These are phyloP conservation scores for Neurospora sp. DNA, from an alignment of 495 filamentous ascomycete species.

Conservation along the genomic window DNA sequence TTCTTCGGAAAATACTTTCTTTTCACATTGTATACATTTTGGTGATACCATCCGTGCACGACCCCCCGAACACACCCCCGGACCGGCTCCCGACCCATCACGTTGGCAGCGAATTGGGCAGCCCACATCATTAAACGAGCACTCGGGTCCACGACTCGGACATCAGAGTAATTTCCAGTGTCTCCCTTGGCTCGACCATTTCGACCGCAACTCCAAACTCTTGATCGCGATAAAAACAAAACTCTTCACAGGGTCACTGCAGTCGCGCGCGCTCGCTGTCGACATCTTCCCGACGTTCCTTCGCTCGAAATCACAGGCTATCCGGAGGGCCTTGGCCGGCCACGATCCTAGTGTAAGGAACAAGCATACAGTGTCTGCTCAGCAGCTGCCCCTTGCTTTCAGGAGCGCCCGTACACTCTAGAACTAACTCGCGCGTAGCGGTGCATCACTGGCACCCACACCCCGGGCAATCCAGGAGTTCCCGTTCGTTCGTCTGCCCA, in stretches of 20 bases:
- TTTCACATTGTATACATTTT: not conserved
- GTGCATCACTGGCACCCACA: not conserved
- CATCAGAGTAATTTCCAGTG: not conserved
- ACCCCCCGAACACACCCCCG: not conserved
- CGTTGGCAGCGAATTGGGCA: not conserved
- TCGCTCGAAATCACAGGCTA: not conserved
- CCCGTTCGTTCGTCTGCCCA: not conserved
- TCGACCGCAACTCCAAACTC: not conserved
- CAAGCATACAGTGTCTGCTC: not conserved
- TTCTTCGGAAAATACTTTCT: not conserved
- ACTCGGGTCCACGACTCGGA: not conserved
- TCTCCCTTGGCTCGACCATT: not conserved
- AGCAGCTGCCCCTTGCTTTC: not conserved
- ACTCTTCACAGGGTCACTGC: not conserved
- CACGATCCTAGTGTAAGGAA: not conserved
- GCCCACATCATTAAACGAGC: not conserved
- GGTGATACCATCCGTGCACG: not conserved
- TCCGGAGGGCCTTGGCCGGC: not conserved
- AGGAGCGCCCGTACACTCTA: not conserved
- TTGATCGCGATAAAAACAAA: not conserved
- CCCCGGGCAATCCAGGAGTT: not conserved
- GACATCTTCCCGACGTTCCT: not conserved
- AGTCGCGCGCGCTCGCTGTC: not conserved
- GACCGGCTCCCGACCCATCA: not conserved
- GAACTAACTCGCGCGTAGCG: not conserved